A percentile compares a stretch with the other conserved stretches of the same genome.
Conservation (phyloP, 2,329 filamentous ascomycete species). For the Trichoderma semiorbis region DNA sequence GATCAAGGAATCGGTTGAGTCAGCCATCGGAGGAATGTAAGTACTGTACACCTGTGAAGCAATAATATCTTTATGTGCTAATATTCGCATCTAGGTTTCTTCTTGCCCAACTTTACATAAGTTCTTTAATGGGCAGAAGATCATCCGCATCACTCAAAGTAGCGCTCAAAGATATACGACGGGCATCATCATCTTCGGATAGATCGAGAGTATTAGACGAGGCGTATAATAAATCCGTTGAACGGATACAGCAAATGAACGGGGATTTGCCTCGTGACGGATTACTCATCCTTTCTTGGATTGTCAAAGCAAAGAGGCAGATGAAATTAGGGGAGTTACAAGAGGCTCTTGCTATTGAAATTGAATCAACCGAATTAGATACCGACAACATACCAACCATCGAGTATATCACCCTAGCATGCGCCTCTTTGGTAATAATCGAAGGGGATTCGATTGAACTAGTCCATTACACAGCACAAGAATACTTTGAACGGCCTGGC, state of each 20-base stretch:
- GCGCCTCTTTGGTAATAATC: constrained; percentile 40
- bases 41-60: not conserved
- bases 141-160: not conserved
- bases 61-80: too few species aligned
- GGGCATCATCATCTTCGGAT: not conserved
- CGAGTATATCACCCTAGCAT: constrained; percentile 36
- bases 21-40: not conserved
- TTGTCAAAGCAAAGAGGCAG: constrained; percentile 35
- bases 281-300: constrained; percentile 38
- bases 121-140: not conserved
- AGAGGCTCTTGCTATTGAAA: constrained; percentile 41
- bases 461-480: constrained; percentile 45
- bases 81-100: not conserved
- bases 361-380: constrained; percentile 2
- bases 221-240: constrained; percentile 42
- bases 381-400: constrained; percentile 32
- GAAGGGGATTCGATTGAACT: constrained; percentile 40
- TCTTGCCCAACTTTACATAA: not conserved
- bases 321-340: constrained; percentile 37
- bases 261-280: constrained; percentile 31
- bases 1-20: not conserved
- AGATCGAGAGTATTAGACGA: constrained; percentile 31
- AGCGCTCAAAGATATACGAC: not conserved
- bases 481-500: constrained; percentile 39
- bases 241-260: constrained; percentile 40